Conservation (phyloP, 1,139 yeast species). For the Candida tunisiensis region DNA sequence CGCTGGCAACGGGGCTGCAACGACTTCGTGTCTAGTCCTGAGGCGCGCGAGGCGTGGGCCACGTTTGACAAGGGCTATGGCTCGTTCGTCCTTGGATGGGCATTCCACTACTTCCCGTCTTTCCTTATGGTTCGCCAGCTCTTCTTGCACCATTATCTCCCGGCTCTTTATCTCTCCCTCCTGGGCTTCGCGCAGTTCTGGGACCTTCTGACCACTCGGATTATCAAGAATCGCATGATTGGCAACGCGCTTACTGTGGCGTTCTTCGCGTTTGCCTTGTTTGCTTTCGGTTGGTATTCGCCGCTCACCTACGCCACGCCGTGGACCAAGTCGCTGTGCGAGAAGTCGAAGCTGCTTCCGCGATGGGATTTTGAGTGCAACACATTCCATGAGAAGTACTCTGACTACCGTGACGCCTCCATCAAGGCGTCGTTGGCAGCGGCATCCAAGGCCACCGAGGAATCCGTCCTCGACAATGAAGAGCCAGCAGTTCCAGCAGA, state of each 20-base stretch:
- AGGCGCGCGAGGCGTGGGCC: slow-evolving; percentile 38
- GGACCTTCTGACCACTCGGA: slow-evolving; percentile 39
- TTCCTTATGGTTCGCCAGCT: slow-evolving; percentile 89
- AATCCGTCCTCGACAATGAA: background rate
- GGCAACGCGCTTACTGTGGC: slow-evolving; percentile 27
- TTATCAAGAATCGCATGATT: slow-evolving; percentile 25
- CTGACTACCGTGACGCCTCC: slow-evolving; percentile 11
- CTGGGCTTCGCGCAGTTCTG: slow-evolving; percentile 70
- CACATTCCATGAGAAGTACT: slow-evolving; percentile 26
- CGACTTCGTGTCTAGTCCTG: slow-evolving; percentile 21
- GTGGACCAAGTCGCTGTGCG: slow-evolving; percentile 65
- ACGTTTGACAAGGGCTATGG: slow-evolving; percentile 59
- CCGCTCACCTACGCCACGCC: slow-evolving; percentile 67
- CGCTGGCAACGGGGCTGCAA: slow-evolving; percentile 50
- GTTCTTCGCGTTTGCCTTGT: slow-evolving; percentile 33
- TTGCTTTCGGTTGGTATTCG: slow-evolving; percentile 46
- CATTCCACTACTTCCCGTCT: slow-evolving; percentile 70
- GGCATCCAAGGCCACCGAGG: background rate
- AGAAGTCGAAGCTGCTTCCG: slow-evolving; percentile 36
- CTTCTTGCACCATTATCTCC: slow-evolving; percentile 85
- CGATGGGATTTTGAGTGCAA: slow-evolving; percentile 83
- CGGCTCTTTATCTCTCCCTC: slow-evolving; percentile 78
- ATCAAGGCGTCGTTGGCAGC: background rate
- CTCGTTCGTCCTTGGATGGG: slow-evolving; percentile 67
- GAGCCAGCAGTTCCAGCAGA: background rate